These are phyloP conservation scores for Cutaneotrichosporon cyanovorans DNA, from an alignment of 1,284 basidiomycete species.

Conservation along the genomic window DNA sequence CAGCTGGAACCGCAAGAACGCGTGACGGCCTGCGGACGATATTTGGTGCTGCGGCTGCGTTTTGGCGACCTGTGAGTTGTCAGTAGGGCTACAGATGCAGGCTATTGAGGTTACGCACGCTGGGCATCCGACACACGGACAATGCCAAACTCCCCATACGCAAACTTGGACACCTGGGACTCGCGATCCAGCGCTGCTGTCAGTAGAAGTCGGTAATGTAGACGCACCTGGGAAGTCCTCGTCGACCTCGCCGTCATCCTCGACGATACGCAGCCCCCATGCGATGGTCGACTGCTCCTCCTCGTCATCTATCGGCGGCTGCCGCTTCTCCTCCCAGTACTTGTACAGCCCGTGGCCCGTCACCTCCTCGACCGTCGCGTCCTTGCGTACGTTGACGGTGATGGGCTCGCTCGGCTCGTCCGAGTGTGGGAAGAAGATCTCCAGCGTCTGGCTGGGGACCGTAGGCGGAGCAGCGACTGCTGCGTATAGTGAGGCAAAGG, in stretches of 20 bases:
- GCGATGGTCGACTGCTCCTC: conserved; percentile 65
- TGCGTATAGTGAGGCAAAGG: conserved; percentile 46
- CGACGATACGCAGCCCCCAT: conserved; percentile 92
- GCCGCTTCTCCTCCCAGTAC: conserved; percentile 81
- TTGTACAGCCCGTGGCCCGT: conserved; percentile 86
- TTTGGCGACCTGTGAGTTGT: conserved; percentile 64
- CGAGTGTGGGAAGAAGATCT: conserved; percentile 82
- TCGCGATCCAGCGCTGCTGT: conserved; percentile 80
- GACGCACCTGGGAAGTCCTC: conserved; percentile 87
- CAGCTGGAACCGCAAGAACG: conserved; percentile 21
- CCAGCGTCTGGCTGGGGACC: conserved; percentile 53
- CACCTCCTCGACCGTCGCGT: conserved; percentile 89
- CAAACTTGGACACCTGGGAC: conserved; percentile 78
- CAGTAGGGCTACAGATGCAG: neutral
- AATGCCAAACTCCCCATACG: conserved; percentile 83
- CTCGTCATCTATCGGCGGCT: conserved; percentile 55
- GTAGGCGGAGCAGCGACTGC: conserved; percentile 43
- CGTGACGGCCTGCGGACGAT: conserved; percentile 39
- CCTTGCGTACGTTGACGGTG: conserved; percentile 62
- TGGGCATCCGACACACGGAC: conserved; percentile 64
- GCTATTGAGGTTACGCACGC: conserved; percentile 50
- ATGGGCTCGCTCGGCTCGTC: conserved; percentile 52
- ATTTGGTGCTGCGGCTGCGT: conserved; percentile 56
- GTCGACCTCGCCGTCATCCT: conserved; percentile 96
- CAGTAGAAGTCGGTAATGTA: neutral